phyloP scores from a whole-genome alignment of 2,329 filamentous ascomycete genomes.

The Neonectria magnoliae region DNA sequence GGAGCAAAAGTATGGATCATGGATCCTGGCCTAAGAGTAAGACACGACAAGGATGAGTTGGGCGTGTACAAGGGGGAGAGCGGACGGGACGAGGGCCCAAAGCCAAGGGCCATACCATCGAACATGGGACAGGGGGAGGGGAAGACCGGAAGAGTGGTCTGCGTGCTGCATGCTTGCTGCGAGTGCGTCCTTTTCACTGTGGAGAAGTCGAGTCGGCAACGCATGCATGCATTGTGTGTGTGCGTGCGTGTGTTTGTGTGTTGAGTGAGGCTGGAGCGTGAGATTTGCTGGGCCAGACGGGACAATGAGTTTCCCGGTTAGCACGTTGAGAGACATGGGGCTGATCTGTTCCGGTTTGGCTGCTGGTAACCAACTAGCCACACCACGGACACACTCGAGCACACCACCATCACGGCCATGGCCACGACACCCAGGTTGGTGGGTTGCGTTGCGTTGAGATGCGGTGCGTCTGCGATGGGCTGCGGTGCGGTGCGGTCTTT shows the following conservation, averaged over 20 bases:
- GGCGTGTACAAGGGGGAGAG: background rate
- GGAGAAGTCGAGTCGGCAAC: background rate
- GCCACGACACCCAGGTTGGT: background rate
- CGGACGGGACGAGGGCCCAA: background rate
- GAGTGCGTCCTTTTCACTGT: constrained; percentile 1
- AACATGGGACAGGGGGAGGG: background rate
- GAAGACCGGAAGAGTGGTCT: background rate
- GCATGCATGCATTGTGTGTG: background rate
- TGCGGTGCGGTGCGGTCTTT: background rate
- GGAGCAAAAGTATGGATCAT: background rate
- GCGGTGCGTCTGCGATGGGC: background rate
- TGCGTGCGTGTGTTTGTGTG: background rate
- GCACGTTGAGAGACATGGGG: background rate
- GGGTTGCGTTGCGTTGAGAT: background rate
- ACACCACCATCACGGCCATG: background rate
- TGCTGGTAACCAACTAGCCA: background rate
- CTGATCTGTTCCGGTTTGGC: background rate
- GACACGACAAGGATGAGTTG: background rate
- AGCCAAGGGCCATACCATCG: constrained; percentile 9
- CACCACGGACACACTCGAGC: background rate
- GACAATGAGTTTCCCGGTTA: background rate
- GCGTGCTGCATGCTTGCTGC: background rate
- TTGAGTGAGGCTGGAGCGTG: background rate
- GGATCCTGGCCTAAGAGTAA: background rate
- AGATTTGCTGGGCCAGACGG: background rate